phyloP scores from a whole-genome alignment of 148 eudicot genomes.

The Dianthus caryophyllus region DNA sequence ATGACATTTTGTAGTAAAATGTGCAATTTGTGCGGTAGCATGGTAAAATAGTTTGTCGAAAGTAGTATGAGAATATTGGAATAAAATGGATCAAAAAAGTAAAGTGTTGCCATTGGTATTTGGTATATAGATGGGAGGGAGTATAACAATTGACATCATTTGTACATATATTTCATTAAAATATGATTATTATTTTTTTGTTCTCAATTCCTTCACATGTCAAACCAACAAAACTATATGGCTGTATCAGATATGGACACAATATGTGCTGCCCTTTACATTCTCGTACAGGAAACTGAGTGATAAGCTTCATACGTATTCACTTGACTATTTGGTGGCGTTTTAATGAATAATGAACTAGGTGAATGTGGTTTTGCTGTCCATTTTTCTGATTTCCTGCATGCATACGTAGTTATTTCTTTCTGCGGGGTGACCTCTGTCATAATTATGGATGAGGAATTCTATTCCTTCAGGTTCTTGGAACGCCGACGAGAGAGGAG shows the following conservation, averaged over 20 bases:
- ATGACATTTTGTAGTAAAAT: too few species aligned
- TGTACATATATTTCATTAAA: neutral
- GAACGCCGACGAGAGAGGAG: slow-evolving; percentile 98
- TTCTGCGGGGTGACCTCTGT: slow-evolving; percentile 1
- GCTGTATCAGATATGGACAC: neutral
- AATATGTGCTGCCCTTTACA: neutral
- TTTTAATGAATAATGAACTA: neutral
- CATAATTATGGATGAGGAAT: slow-evolving; percentile 11
- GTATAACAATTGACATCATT: too few species aligned
- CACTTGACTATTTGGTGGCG: neutral
- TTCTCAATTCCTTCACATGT: neutral
- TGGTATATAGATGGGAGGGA: too few species aligned
- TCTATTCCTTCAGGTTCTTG: slow-evolving; percentile 62
- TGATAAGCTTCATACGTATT: neutral
- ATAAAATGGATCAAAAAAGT: too few species aligned
- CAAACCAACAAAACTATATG: neutral
- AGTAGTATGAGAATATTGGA: too few species aligned
- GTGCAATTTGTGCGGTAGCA: too few species aligned
- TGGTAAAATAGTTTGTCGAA: too few species aligned
- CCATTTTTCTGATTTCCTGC: neutral
- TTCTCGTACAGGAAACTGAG: neutral
- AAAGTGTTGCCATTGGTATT: neutral
- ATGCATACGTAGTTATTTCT: neutral
- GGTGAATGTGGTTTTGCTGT: neutral
- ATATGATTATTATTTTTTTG: neutral